Conservation (phyloP, 805 yeast species). For the Cyberlindnera euphorbiiphila region DNA sequence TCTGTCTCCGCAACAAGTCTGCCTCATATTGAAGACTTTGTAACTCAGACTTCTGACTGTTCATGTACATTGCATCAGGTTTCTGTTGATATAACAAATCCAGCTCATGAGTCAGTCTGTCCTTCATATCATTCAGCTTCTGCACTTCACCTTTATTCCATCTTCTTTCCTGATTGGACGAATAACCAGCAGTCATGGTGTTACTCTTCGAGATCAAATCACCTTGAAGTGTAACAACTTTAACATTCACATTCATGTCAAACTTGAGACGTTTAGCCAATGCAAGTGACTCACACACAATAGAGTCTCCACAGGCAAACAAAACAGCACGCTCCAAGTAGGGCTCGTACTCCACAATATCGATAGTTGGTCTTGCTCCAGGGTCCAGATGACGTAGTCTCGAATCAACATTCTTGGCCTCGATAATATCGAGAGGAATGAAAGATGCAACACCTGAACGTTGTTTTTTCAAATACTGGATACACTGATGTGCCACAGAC, state of each 20-base stretch:
- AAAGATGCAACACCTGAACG: slow-evolving; percentile 82
- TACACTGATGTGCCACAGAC: slow-evolving; percentile 68
- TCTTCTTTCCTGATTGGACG: slow-evolving; percentile 44
- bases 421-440: slow-evolving; percentile 80
- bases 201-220: slow-evolving; percentile 81
- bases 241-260: slow-evolving; percentile 53
- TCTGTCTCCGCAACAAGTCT: slow-evolving; percentile 41
- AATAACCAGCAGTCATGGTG: slow-evolving; percentile 86
- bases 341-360: slow-evolving; percentile 67
- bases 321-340: slow-evolving; percentile 71
- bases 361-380: slow-evolving; percentile 64
- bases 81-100: slow-evolving; percentile 40
- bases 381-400: slow-evolving; percentile 50
- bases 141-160: slow-evolving; percentile 76
- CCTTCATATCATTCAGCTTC: slow-evolving; percentile 45
- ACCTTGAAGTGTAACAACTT: slow-evolving; percentile 80
- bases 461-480: slow-evolving; percentile 77
- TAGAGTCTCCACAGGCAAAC: slow-evolving; percentile 73
- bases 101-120: slow-evolving; percentile 44
- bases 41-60: slow-evolving; percentile 53
- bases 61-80: slow-evolving; percentile 54
- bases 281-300: slow-evolving; percentile 68
- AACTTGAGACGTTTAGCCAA: slow-evolving; percentile 73
- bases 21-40: slow-evolving; percentile 44
- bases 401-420: slow-evolving; percentile 48